These are phyloP conservation scores for Serendipita sp. DNA, from an alignment of 768 basidiomycete genomes.

Conservation along the genomic window DNA sequence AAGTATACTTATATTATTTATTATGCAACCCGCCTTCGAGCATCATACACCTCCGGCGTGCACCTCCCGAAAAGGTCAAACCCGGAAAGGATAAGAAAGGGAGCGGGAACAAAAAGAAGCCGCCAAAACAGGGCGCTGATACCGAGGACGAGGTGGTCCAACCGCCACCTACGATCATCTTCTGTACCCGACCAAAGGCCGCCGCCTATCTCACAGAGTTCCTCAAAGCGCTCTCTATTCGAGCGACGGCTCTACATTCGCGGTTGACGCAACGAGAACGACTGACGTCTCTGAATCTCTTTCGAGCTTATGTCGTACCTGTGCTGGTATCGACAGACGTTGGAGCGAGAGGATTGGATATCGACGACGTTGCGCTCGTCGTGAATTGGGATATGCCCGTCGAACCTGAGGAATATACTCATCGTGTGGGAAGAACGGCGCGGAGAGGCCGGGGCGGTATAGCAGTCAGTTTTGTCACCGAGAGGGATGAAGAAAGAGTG, in stretches of 20 bases:
- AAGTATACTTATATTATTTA: slow-evolving; percentile 78
- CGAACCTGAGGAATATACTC: slow-evolving; percentile 86
- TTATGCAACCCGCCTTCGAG: slow-evolving; percentile 78
- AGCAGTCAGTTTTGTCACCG: slow-evolving; percentile 88
- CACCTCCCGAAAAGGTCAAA: slow-evolving; percentile 33
- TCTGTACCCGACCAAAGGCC: slow-evolving; percentile 69
- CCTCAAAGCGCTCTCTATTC: slow-evolving; percentile 61
- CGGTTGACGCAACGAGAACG: slow-evolving; percentile 85
- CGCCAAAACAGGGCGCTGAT: not conserved
- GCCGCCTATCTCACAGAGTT: slow-evolving; percentile 77
- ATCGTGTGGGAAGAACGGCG: slow-evolving; percentile 87
- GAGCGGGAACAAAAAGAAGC: slow-evolving; percentile 5
- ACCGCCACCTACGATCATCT: slow-evolving; percentile 93
- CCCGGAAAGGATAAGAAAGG: slow-evolving; percentile 4
- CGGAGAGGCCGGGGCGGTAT: slow-evolving; percentile 79
- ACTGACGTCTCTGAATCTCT: slow-evolving; percentile 64
- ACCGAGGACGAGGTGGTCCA: slow-evolving; percentile 27
- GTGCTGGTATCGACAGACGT: slow-evolving; percentile 92
- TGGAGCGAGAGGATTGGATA: slow-evolving; percentile 86
- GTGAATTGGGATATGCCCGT: slow-evolving; percentile 94
- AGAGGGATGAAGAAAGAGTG: slow-evolving; percentile 75
- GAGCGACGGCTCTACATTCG: slow-evolving; percentile 82
- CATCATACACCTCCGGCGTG: slow-evolving; percentile 48
- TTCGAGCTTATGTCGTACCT: slow-evolving; percentile 72
- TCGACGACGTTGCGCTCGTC: slow-evolving; percentile 89